Conservation (phyloP, 805 yeast species). For the Candida anglica region DNA sequence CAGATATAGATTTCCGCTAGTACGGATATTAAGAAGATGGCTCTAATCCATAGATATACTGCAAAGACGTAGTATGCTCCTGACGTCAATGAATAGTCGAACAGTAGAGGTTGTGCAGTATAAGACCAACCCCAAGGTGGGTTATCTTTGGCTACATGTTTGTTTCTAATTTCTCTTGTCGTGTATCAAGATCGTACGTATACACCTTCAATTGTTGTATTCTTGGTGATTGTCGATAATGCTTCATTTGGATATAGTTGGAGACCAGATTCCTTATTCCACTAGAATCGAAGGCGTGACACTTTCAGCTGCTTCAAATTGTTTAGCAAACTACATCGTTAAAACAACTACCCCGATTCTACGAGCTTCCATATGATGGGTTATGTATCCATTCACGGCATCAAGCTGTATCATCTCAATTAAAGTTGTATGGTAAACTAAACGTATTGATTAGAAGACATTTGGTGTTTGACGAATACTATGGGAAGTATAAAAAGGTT, state of each 20-base stretch:
- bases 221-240: conserved; percentile 38
- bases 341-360: conserved; percentile 42
- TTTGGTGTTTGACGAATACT: conserved; percentile 30
- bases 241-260: conserved; percentile 43
- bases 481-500: conserved; percentile 16
- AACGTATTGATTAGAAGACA: conserved; percentile 42
- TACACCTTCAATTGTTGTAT: conserved; percentile 37
- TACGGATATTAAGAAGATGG: no score
- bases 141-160: conserved; percentile 32
- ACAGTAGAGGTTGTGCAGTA: no score
- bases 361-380: conserved; percentile 38
- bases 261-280: conserved; percentile 43
- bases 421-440: conserved; percentile 33
- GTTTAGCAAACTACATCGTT: conserved; percentile 43
- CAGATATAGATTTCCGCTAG: no score
- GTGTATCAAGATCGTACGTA: conserved; percentile 26
- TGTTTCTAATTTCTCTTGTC: conserved; percentile 27
- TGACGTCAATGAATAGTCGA: no score
- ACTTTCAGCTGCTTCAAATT: conserved; percentile 40
- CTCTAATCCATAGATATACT: no score
- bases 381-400: conserved; percentile 38
- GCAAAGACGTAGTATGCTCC: no score
- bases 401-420: conserved; percentile 32
- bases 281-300: conserved; percentile 42
- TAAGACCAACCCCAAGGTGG: no score